Conservation (phyloP, 139 green algal species). For the Volvox reticuliferus region DNA sequence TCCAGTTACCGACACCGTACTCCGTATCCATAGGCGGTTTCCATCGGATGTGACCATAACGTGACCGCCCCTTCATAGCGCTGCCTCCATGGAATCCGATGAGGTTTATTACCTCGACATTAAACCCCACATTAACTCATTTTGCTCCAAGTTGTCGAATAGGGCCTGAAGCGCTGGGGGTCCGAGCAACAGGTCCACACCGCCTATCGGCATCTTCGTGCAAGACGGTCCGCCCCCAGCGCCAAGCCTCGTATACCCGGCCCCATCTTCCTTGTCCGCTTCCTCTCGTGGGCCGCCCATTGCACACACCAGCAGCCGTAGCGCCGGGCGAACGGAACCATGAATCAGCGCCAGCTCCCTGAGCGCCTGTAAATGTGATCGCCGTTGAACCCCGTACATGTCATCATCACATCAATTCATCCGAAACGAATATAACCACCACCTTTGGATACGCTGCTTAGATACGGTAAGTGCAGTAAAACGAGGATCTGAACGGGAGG, state of each 20-base stretch:
- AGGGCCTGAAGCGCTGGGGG: neutral
- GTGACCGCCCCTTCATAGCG: no score
- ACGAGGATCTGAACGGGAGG: no score
- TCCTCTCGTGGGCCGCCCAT: neutral
- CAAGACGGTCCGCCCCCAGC: neutral
- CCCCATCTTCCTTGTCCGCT: neutral
- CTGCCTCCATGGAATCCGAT: no score
- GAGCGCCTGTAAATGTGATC: neutral
- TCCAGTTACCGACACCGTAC: no score
- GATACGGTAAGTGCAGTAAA: no score
- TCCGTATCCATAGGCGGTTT: no score
- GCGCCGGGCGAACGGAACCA: neutral
- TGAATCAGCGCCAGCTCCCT: neutral
- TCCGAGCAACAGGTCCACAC: neutral
- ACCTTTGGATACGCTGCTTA: no score
- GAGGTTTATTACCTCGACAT: neutral
- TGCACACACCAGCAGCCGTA: neutral
- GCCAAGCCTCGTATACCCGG: neutral
- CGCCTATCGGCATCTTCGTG: no score
- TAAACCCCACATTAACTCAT: constrained; percentile 23
- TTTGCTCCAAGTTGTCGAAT: constrained; percentile 29
- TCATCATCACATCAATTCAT: no score
- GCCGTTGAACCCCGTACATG: no score
- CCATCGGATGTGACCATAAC: no score
- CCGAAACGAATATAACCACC: no score